phyloP scores from a whole-genome alignment of 371 early-diverging fungal species.

The Mucor lusitanicus region DNA sequence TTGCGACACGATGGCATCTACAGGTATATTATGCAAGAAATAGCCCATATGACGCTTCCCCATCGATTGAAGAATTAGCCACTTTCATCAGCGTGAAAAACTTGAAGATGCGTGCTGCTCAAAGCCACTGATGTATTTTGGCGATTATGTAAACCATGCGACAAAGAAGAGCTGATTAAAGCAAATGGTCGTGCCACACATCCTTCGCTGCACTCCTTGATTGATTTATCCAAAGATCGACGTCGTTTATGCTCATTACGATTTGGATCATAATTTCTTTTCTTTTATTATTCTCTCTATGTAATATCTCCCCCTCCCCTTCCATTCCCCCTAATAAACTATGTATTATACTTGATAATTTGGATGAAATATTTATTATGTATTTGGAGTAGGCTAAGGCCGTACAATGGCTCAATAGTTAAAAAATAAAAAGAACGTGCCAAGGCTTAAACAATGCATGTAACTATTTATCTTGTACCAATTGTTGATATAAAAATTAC shows the following conservation, averaged over 20 bases:
- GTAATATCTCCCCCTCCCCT: conserved; percentile 1
- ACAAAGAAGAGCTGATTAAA: conserved; percentile 25
- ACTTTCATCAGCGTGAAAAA: conserved; percentile 22
- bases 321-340: not conserved
- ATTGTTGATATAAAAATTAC: no score
- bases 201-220: conserved; percentile 25
- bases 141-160: conserved; percentile 23
- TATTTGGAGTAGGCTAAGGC: conserved; percentile 6
- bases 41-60: conserved; percentile 25
- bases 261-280: conserved; percentile 29
- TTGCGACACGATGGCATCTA: conserved; percentile 24
- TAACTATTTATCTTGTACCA: no score
- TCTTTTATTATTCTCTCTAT: conserved; percentile 12
- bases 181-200: conserved; percentile 22
- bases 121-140: conserved; percentile 26
- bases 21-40: conserved; percentile 27
- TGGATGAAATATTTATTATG: conserved; percentile 12
- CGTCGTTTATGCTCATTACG: conserved; percentile 23
- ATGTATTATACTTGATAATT: conserved; percentile 10
- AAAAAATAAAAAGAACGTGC: conserved; percentile 14
- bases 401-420: conserved; percentile 17
- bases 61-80: conserved; percentile 24
- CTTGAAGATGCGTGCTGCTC: conserved; percentile 18
- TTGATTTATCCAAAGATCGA: conserved; percentile 22
- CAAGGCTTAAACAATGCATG: no score